Evolutionary conservation across 306 rosid genomes (phyloP).

Genomic region (Oxytropis ochrocephala): DNA sequence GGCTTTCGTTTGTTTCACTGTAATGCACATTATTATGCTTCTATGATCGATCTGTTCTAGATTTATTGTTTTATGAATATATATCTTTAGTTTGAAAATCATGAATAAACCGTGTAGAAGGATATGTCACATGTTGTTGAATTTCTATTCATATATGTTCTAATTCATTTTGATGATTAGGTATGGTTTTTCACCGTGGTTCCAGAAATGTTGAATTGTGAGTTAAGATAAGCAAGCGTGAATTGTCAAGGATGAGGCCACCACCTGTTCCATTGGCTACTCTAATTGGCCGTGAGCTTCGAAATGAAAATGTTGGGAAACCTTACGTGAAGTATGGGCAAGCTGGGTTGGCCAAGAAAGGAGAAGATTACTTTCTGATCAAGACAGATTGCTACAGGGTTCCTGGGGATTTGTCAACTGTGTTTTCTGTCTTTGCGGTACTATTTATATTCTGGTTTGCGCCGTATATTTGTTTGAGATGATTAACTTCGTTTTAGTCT

Average conservation of each 20-base stretch:
- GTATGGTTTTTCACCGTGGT: not conserved
- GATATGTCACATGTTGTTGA: not conserved
- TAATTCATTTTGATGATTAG: slow-evolving; percentile 16
- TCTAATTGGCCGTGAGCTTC: slow-evolving; percentile 88
- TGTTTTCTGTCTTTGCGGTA: slow-evolving; percentile 95
- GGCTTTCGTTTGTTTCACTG: not conserved
- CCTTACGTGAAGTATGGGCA: slow-evolving; percentile 91
- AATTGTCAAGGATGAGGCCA: slow-evolving; percentile 50
- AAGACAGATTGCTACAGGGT: slow-evolving; percentile 72
- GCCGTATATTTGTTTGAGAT: not conserved
- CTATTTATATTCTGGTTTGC: slow-evolving; percentile 16
- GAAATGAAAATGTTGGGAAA: slow-evolving; percentile 62
- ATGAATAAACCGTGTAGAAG: not conserved
- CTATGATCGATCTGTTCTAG: slow-evolving; percentile 16
- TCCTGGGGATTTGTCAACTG: slow-evolving; percentile 65
- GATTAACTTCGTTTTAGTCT: not conserved
- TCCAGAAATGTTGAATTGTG: slow-evolving; percentile 35
- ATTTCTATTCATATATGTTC: not conserved
- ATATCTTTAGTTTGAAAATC: slow-evolving; percentile 6
- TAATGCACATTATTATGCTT: slow-evolving; percentile 6
- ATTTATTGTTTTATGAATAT: not conserved
- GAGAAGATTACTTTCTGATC: slow-evolving; percentile 91
- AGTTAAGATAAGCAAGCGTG: slow-evolving; percentile 65
- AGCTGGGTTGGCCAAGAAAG: slow-evolving; percentile 98
- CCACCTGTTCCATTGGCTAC: slow-evolving; percentile 85